Base-by-base conservation (phyloP, 768 basidiomycete genomes). In the Rossbeevera mucosa region DNA sequence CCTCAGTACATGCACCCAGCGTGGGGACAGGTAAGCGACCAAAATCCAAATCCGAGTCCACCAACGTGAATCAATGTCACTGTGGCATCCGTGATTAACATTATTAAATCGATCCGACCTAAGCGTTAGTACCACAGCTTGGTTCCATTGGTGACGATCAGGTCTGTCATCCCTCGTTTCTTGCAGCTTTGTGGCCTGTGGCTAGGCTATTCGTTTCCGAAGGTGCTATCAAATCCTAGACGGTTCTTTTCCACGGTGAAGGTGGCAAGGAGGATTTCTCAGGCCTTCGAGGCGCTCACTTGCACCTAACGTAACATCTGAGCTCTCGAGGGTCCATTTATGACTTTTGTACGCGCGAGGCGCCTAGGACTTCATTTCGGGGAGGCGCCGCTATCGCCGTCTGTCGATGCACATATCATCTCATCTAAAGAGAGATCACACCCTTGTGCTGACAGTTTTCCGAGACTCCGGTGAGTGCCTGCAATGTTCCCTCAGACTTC, bases 331-430 rank as follows among this genome's bases (percentile, higher is more conserved):
- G 28, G 50, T 0, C 78, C 81, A 0, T 89, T 57, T 90, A 90
- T 53, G 76, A 76, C 24, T 79, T 72, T 54, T 83, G 83, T 62
- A 85, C 83, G 0, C 53, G 40, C 8, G 43, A 64, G 2, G 77
- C 80, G 2, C 56, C 82, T 25, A 53, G 56, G 2, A 54, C 5
- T 21, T 52, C 8, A 7, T 5, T 33, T 54, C n/a, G 16, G 44
- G 6, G 42, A 14, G 11, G 62, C 18, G 6, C 60, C 13, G 14
- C 9, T 11, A 70, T 73, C 51, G 41, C 53, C 4, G 59, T 76
- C 13, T 68, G 75, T 18, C 65, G 44, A 16, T n/a, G 78, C 75
- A 2, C 52, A 53, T 1, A 59, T 61, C n/a, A 28, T 51, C 50
- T 7, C 73, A 80, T 44, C 52, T 63, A 0, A 21, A 21, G 33